These are phyloP conservation scores for Nicotiana tabacum DNA, from an alignment of 257 asterid genomes.

Conservation along the genomic window DNA sequence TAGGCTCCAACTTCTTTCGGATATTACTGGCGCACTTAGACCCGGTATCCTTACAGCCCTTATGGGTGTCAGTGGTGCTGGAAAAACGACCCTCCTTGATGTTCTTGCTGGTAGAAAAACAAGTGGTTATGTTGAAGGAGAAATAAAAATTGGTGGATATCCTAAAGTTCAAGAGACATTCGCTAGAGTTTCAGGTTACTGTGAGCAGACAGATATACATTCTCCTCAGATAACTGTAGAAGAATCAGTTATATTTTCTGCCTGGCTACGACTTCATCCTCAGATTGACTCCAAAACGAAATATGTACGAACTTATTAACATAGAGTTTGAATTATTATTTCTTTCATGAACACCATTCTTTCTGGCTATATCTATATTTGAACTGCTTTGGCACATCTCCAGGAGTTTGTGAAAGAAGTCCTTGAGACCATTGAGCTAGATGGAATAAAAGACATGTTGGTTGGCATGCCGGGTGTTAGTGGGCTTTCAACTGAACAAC, in stretches of 20 bases:
- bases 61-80: slow-evolving; percentile 65
- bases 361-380: not conserved
- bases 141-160: slow-evolving; percentile 47
- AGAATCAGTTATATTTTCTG: slow-evolving; percentile 51
- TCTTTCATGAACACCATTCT: not conserved
- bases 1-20: slow-evolving; percentile 42
- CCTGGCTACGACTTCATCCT: slow-evolving; percentile 57
- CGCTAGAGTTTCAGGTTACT: slow-evolving; percentile 50
- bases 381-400: not conserved
- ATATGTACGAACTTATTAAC: slow-evolving; percentile 23
- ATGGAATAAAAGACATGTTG: slow-evolving; percentile 36
- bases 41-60: slow-evolving; percentile 66
- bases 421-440: slow-evolving; percentile 52
- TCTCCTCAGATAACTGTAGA: slow-evolving; percentile 54
- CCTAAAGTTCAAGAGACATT: slow-evolving; percentile 54
- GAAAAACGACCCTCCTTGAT: slow-evolving; percentile 62
- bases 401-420: slow-evolving; percentile 59
- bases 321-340: not conserved
- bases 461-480: slow-evolving; percentile 48
- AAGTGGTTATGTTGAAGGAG: slow-evolving; percentile 47
- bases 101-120: slow-evolving; percentile 62
- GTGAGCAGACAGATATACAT: slow-evolving; percentile 53
- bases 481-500: slow-evolving; percentile 57
- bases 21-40: slow-evolving; percentile 45
- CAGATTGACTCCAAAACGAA: slow-evolving; percentile 34